phyloP scores from a whole-genome alignment of 495 filamentous ascomycete species.

The Penicillium paxilli region DNA sequence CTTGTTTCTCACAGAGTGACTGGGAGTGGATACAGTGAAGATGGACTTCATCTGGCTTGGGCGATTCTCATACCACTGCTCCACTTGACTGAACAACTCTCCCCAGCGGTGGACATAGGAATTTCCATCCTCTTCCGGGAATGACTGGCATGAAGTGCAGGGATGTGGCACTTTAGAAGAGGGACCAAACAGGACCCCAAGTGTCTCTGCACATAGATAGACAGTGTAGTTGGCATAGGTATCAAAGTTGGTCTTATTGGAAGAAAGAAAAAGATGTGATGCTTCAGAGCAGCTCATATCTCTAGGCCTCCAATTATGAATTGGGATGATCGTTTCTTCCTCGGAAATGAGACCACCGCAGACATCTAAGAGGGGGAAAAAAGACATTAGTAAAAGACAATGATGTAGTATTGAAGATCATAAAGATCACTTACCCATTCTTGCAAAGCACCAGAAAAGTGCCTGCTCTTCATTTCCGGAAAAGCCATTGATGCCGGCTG shows the following conservation, averaged over 20 bases:
- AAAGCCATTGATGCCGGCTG: slow-evolving; percentile 38
- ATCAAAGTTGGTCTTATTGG: slow-evolving; percentile 27
- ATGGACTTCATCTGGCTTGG: slow-evolving; percentile 41
- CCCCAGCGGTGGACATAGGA: slow-evolving; percentile 32
- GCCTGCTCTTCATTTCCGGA: slow-evolving; percentile 43
- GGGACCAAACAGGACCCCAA: slow-evolving; percentile 33
- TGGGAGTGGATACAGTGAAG: slow-evolving; percentile 22
- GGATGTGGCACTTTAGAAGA: slow-evolving; percentile 12
- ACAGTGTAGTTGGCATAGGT: slow-evolving; percentile 45
- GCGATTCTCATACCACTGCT: slow-evolving; percentile 38
- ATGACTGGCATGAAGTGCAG: slow-evolving; percentile 19
- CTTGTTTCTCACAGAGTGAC: slow-evolving; percentile 10
- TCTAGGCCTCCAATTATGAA: slow-evolving; percentile 32
- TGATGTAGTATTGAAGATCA: no score
- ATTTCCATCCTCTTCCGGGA: slow-evolving; percentile 21
- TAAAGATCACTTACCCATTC: slow-evolving; percentile 44
- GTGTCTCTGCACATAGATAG: slow-evolving; percentile 39
- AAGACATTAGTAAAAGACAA: neutral
- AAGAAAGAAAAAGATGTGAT: slow-evolving; percentile 26
- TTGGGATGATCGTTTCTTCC: slow-evolving; percentile 36
- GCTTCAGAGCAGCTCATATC: slow-evolving; percentile 29
- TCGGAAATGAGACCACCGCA: slow-evolving; percentile 47
- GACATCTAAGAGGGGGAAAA: slow-evolving; percentile 22
- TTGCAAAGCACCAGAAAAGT: slow-evolving; percentile 48
- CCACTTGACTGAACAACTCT: slow-evolving; percentile 33